A percentile compares a stretch with the other conserved stretches of the same genome.
These are phyloP conservation scores for Penicillium sp. DNA, from an alignment of 2,329 filamentous ascomycete species.

Conservation along the genomic window DNA sequence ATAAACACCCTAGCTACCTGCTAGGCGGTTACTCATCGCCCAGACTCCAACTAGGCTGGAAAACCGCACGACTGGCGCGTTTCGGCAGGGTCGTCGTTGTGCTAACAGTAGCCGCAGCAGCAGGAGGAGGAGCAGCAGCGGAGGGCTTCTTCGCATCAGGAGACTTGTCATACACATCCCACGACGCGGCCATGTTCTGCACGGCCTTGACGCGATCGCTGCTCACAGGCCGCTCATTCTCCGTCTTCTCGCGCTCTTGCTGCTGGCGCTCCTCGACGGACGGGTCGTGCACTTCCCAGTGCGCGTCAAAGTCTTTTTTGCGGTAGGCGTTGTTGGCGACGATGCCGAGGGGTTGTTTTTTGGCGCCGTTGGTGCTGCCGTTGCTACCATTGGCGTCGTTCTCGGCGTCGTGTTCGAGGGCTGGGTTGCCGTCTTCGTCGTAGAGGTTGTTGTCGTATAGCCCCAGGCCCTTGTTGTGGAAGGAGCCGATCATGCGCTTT, in stretches of 20 bases:
- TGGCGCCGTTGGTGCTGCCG: neutral
- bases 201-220: conserved; percentile 65
- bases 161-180: conserved; percentile 41
- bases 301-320: conserved; percentile 69
- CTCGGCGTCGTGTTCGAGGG: conserved; percentile 19
- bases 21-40: conserved; percentile 31
- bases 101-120: conserved; percentile 20
- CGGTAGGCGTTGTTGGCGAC: conserved; percentile 71
- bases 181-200: conserved; percentile 66
- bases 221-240: conserved; percentile 45
- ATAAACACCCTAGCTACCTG: neutral
- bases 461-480: conserved; percentile 63
- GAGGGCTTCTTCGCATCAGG: conserved; percentile 29
- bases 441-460: conserved; percentile 77
- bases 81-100: conserved; percentile 13
- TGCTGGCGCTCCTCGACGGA: conserved; percentile 18
- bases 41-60: conserved; percentile 41
- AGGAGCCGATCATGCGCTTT: conserved; percentile 42
- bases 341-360: conserved; percentile 51
- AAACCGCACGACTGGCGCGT: conserved; percentile 24
- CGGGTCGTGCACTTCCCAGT: conserved; percentile 71
- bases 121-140: too few species aligned
- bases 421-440: conserved; percentile 53
- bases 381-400: conserved; percentile 21
- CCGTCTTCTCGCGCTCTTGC: conserved; percentile 36